Base-by-base conservation (phyloP, 495 filamentous ascomycete genomes). In the Apodospora peruviana region DNA sequence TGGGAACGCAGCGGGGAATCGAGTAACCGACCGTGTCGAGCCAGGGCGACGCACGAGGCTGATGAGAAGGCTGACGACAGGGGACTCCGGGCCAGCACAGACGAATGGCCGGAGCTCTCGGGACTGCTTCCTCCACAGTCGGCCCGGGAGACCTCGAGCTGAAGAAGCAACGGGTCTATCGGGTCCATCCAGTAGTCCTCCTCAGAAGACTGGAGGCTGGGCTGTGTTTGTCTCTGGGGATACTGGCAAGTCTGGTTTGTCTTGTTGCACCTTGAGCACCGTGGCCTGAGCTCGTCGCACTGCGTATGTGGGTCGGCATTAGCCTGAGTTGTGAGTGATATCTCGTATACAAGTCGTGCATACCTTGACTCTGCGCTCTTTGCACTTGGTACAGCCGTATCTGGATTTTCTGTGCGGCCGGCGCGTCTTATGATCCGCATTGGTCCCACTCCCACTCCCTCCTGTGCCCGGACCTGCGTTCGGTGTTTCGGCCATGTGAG, bases 291-390 rank as follows among this genome's bases (percentile, higher is more conserved):
- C 37, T 64, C 61, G 25, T 64, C 58, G 46, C 55, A 64, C 58
- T 64, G 48, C 14, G 12, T 20, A 18, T 2, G 12, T 14, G 8
- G 19, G 11, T 1, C 14, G 7, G 5, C 21, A 35, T 53, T 45
- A 53, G 50, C 24, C 19, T 36, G 38, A n/a, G 32, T 12, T 12
- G 24, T 22, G 17, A 12, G 0, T 35, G n/a, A 14, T 40, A 14
- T 32, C 23, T 40, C 11, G 21, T 24, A 27, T 50, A 20, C 11
- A 11, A 5, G 11, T 7, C 2, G 27, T 25, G 29, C 45, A 23
- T 51, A 60, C 60, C 60, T 63, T 64, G 22, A 61, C 58, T 22
- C 60, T 56, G 21, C 58, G 54, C 24, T 46, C 50, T 35, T 61
- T 61, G 58, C 60, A 64, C 48, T 50, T 51, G n/a, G 49, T 50